Evolutionary conservation across 2,329 filamentous ascomycete genomes (phyloP), one percentile per base, ranked within the genome.

Genomic region (Phoma sp.): DNA sequence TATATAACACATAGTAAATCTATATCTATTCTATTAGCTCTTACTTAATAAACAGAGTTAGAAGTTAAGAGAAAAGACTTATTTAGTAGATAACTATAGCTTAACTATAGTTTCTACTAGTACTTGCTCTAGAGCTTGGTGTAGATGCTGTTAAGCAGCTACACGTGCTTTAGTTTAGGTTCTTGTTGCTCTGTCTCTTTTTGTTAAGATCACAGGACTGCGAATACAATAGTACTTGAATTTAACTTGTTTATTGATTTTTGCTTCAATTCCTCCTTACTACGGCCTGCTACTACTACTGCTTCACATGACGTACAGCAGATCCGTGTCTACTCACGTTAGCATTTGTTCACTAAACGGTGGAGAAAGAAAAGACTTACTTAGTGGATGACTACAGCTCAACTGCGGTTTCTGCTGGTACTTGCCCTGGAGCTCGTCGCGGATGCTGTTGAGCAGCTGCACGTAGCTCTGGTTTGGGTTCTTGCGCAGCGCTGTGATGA

Each of bases 391-490:
- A 76, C 92, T 96, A 80, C 91, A 94, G 71, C 93, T 97, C 63
- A 99, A 81, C 81, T 99, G 95, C 47, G 95, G 95, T 80, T 96
- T 96, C 79, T 99, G 95, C 8, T 85, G 84, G 75, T 99, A 99
- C 75, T 96, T 95, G 35, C 85, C 85, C 63, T 90, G 81, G 55
- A 99, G 82, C 71, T 97, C 88, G 53, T 96, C 93, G 54, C 95
- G 90, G 70, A 99, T 93, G 76, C 88, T 96, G 82, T 97, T 98
- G 64, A 99, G 84, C 54, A 99, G 81, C 81, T 97, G 88, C 45
- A 98, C 91, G 72, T 99, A 99, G 78, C 90, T 96, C 81, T 98
- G 95, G 74, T 96, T 89, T 0, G 92, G 92, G 72, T 96, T 96
- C 80, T 93, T 92, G 82, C 90, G 93, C 70, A 98, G 84, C 19